These are phyloP conservation scores for Cajanus cajan DNA, from an alignment of 306 rosid genomes.

Conservation along the genomic window DNA sequence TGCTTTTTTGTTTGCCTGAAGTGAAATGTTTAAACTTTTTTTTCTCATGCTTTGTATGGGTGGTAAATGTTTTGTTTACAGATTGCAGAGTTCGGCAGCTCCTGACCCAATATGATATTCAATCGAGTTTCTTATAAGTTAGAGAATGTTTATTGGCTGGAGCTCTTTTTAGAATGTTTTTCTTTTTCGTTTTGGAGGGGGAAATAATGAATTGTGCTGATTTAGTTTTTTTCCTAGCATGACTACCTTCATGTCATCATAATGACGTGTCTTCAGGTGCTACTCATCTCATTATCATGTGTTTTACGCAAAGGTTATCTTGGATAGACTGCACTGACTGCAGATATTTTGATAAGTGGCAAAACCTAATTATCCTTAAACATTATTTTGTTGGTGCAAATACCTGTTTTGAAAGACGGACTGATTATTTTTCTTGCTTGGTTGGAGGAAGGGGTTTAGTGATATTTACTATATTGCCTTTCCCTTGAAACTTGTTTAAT, in stretches of 20 bases:
- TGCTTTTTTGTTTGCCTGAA: slow-evolving; percentile 12
- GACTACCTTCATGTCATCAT: not conserved
- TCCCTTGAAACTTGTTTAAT: not conserved
- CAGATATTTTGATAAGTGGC: not conserved
- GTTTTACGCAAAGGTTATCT: not conserved
- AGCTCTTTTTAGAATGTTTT: not conserved
- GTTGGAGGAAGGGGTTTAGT: not conserved
- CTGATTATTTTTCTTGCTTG: not conserved
- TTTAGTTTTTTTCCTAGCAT: not conserved
- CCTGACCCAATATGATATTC: not conserved
- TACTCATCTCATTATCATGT: not conserved
- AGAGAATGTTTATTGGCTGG: not conserved
- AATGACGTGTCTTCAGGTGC: not conserved
- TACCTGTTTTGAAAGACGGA: not conserved
- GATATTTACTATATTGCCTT: not conserved
- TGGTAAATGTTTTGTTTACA: not conserved
- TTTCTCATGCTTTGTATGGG: not conserved
- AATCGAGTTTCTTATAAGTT: slow-evolving; percentile 1
- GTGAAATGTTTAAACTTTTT: slow-evolving; percentile 6
- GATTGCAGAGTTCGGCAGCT: not conserved
- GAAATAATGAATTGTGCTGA: not conserved
- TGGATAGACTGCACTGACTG: not conserved
- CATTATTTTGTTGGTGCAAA: not conserved
- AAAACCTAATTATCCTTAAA: not conserved
- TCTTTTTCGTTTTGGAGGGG: not conserved